Base-by-base conservation (phyloP, 139 green algal species). In the Picochlorum sp. region DNA sequence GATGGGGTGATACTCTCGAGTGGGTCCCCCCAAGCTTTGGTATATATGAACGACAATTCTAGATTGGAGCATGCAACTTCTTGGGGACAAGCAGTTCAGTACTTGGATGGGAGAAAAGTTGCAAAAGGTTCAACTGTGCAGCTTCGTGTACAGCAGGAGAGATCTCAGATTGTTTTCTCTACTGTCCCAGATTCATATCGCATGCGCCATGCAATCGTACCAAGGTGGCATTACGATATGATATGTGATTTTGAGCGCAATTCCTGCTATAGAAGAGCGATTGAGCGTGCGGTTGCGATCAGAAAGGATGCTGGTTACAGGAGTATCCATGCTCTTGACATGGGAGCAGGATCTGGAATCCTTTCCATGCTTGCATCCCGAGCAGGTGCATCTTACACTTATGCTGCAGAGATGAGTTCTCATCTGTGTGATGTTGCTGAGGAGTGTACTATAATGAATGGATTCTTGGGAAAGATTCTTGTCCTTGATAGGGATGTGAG, bases 141-240 rank as follows among this genome's bases (percentile, higher is more conserved):
- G 3, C 39, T 88, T 31, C 43, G 64, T 4, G 67, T 83, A 14
- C 67, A 64, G 3, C 61, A 75, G 26, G 78, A 86, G 60, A 33
- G 4, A 22, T 49, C 45, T 4, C 73, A 79, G 47, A 28, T 80
- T 20, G 50, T 77, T 36, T 81, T 88, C 64, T 58, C 58, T 3
- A 56, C 61, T 12, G 10, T 32, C 3, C 65, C 67, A 31, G 62
- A 54, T 4, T 44, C 55, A 24, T 68, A 57, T 57, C 45, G 68
- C 5, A 68, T 79, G 1, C 70, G 69, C 7, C 84, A 92, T 36
- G 76, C 80, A 1, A 67, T 68, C 10, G 44, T 88, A 1, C 81
- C 85, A 0, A 59, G 69, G n/a, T 94, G 85, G 85, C 85, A 94
- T 64, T 91, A 84, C 55, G 80, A 91, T 62, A 93, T 93, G 85